phyloP scores from a whole-genome alignment of 2,329 filamentous ascomycete genomes.

The Phyllosticta citriasiana region DNA sequence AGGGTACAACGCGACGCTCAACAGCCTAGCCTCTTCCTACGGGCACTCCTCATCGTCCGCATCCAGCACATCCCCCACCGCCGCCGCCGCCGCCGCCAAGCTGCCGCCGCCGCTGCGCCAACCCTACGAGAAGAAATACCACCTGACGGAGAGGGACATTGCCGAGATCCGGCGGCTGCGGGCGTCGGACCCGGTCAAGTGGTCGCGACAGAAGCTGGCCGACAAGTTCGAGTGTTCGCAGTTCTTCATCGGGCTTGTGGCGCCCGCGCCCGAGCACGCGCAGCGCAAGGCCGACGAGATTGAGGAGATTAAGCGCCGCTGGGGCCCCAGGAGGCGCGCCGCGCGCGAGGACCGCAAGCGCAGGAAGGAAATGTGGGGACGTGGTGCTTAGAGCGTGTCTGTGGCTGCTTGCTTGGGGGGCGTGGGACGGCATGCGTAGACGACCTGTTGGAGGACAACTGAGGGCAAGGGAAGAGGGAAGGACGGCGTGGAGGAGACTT shows the following conservation, averaged over 20 bases:
- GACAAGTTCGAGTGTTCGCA: constrained; percentile 53
- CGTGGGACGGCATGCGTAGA: too few species aligned
- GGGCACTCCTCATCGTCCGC: constrained; percentile 14
- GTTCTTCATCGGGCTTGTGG: constrained; percentile 53
- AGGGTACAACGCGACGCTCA: neutral
- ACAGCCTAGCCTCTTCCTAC: constrained; percentile 1
- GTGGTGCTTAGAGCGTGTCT: constrained; percentile 37
- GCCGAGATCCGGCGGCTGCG: constrained; percentile 50
- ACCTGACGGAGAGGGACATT: constrained; percentile 47
- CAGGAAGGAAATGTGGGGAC: constrained; percentile 52
- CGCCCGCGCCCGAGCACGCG: constrained; percentile 34
- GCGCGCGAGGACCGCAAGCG: constrained; percentile 51
- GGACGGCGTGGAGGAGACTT: too few species aligned
- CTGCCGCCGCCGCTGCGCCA: constrained; percentile 42
- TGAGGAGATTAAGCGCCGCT: constrained; percentile 48
- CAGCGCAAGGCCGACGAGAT: constrained; percentile 37
- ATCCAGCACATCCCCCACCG: constrained; percentile 15
- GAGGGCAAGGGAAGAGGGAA: too few species aligned
- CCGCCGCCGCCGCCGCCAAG: constrained; percentile 14
- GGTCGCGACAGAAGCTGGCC: constrained; percentile 50
- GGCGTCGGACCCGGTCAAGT: constrained; percentile 44
- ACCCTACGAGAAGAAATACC: constrained; percentile 49
- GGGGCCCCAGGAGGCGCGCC: constrained; percentile 49
- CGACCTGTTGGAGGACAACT: too few species aligned
- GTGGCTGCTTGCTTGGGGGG: neutral